Evolutionary conservation across 2,329 filamentous ascomycete species (phyloP), one percentile per base, ranked within the genome.

Genomic region (Rhexocercosporidium sp.): DNA sequence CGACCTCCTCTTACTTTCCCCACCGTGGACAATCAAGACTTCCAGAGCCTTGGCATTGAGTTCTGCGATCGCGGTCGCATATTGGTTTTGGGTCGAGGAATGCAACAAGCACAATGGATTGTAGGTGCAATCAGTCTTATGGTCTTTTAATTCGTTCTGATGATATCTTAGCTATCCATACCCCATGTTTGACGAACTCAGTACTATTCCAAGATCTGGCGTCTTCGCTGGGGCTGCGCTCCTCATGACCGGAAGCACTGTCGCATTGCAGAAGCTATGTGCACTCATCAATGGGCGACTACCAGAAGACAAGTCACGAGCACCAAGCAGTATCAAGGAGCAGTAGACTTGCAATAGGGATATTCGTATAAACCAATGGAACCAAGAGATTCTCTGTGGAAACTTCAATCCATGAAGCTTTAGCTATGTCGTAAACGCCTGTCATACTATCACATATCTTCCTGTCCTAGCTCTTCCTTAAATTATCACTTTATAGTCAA

Each of bases 11-110:
- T 81, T 93, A 46, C 82, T 93, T 54, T 91, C 88, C 56, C 91
- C 91, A 12, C 91, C 91, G 0, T 93, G 90, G 88, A 89, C 89
- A 0, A 86, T 92, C 68, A 82, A 84, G 11, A 83, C 83, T 8
- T 81, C 88, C n/a, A 82, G 84, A 1, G 86, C 88, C 4, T 82
- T 92, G 74, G 79, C 81, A 1, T 75, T 91, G 29, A 88, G 87
- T 70, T 84, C 84, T 14, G 76, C 71, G 1, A 78, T 93, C 51
- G 90, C 90, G 0, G 87, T 91, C 69, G 77, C 80, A 2, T 94
- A 94, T 78, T 94, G 91, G 90, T 85, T 85, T 70, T 94, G 92
- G 91, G 86, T 93, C 27, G 90, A 94, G 78, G 83, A 87, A 27
- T 93, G 91, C 80, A 92, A 86, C 73, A 82, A 82, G 53, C 81